A percentile compares a stretch with the other conserved stretches of the same genome.
phyloP scores from a whole-genome alignment of 495 filamentous ascomycete genomes.

The Parathielavia appendiculata region DNA sequence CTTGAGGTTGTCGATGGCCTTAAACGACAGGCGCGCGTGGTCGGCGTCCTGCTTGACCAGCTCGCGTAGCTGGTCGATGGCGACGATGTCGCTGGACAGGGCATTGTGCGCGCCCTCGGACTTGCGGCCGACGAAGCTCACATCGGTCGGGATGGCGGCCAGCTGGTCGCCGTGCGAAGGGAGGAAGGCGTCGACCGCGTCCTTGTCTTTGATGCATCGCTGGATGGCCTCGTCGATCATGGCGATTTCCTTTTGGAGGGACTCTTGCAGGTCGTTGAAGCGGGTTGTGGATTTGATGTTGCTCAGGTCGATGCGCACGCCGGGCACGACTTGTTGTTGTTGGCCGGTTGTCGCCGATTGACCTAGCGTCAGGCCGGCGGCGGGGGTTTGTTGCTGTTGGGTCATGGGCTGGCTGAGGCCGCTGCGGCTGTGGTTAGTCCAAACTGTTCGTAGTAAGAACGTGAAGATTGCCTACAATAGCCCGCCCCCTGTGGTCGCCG shows the following conservation, averaged over 20 bases:
- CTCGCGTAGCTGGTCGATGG: constrained; percentile 60
- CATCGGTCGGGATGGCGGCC: constrained; percentile 63
- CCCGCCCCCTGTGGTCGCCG: constrained; percentile 28
- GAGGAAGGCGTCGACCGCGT: constrained; percentile 55
- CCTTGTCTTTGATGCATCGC: constrained; percentile 56
- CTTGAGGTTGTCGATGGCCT: constrained; percentile 69
- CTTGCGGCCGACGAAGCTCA: constrained; percentile 66
- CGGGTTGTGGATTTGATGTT: constrained; percentile 80
- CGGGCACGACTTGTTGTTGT: constrained; percentile 53
- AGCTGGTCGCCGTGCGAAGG: constrained; percentile 62
- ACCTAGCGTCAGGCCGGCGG: constrained; percentile 27
- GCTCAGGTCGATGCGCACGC: constrained; percentile 70
- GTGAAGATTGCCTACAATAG: constrained; percentile 47
- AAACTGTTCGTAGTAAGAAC: neutral
- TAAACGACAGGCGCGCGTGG: constrained; percentile 68
- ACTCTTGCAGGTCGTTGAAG: constrained; percentile 79
- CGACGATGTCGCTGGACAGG: constrained; percentile 64
- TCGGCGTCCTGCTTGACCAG: constrained; percentile 62
- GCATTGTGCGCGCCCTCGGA: constrained; percentile 68
- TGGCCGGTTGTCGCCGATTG: constrained; percentile 36
- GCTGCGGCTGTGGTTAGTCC: constrained; percentile 22
- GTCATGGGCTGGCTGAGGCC: constrained; percentile 20
- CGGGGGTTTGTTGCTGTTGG: constrained; percentile 38
- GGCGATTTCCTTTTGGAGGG: constrained; percentile 72
- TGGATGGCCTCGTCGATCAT: constrained; percentile 68